Base-by-base conservation (phyloP, 225 moss, liverwort and hornwort genomes). In the Climacium dendroides region DNA sequence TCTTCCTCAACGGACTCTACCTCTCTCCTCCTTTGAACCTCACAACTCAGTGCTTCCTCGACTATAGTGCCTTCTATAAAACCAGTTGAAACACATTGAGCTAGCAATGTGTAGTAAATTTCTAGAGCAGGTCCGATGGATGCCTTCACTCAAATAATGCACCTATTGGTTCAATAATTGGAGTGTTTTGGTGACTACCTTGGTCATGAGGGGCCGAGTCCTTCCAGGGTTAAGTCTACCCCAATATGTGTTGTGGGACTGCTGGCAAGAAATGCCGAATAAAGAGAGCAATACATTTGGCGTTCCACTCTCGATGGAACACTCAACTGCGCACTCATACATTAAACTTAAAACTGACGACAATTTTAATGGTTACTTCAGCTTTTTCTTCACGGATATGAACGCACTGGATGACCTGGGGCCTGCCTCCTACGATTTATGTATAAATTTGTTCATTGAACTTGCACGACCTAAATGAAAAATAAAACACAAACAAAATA, bases 1-100 rank as follows among this genome's bases (percentile, higher is more conserved):
- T 93, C 89, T 91, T 93, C 88, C 90, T 93, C 18, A 65, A 80
- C 4, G 91, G 90, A 50, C 78, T 28, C 43, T 91, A 89, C 14
- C 32, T 91, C 82, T 50, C 85, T 58, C 91, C 93, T 53, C 28
- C 93, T 60, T 58, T 93, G 78, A 86, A 91, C 79, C 91, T 93
- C 65, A 26, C 52, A 41, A 30, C 53, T 25, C 3, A 32, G 61
- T 93, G 93, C 69, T 1, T 11, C 73, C 87, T 92, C 25, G 52
- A 80, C 48, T 88, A 6, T 10, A 63, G 22, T 48, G 45, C 14
- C 13, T 88, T 90, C 52, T 15, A 78, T 2, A 48, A 2, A 79
- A 57, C 9, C 41, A 79, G 60, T 79, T 89, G 37, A 85, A 85
- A 23, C 35, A 71, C 66, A 55, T 63, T 29, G n/a, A 63, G 48